Evolutionary conservation across 75 land plant species (phyloP).

Genomic region (Pinus tabuliformis): DNA sequence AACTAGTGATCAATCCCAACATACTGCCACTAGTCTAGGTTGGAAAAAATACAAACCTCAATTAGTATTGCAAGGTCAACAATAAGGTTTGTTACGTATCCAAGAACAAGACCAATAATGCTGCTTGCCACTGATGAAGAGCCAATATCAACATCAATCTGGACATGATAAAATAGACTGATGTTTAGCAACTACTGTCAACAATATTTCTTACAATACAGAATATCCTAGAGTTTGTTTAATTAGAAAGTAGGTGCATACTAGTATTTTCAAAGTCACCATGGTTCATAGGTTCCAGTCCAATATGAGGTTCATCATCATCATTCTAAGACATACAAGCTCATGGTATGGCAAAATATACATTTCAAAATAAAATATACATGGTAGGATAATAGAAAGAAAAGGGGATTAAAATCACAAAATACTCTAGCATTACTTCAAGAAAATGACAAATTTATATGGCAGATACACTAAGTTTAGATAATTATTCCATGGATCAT

Average conservation of each 20-base stretch:
- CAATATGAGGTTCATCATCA: no score
- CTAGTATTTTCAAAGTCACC: neutral
- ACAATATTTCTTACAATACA: neutral
- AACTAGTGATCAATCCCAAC: neutral
- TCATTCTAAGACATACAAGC: neutral
- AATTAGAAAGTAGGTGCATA: neutral
- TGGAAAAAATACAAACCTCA: conserved; percentile 52
- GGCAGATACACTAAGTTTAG: no score
- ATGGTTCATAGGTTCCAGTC: neutral
- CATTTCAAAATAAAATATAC: neutral
- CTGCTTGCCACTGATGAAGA: conserved; percentile 96
- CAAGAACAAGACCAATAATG: conserved; percentile 81
- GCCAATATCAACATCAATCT: conserved; percentile 98
- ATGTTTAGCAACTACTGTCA: neutral
- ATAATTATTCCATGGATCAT: no score
- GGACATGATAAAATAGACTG: conserved; percentile 13
- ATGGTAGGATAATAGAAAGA: no score
- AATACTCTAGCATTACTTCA: no score
- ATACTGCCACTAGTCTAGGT: neutral
- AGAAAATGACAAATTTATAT: no score
- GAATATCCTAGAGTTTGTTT: neutral
- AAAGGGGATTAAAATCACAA: no score
- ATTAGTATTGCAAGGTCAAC: conserved; percentile 88
- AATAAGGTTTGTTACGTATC: conserved; percentile 87
- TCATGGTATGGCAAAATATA: neutral